Evolutionary conservation across 768 basidiomycete species (phyloP), one percentile per base, ranked within the genome.

Genomic region (Termitomyces sp.): DNA sequence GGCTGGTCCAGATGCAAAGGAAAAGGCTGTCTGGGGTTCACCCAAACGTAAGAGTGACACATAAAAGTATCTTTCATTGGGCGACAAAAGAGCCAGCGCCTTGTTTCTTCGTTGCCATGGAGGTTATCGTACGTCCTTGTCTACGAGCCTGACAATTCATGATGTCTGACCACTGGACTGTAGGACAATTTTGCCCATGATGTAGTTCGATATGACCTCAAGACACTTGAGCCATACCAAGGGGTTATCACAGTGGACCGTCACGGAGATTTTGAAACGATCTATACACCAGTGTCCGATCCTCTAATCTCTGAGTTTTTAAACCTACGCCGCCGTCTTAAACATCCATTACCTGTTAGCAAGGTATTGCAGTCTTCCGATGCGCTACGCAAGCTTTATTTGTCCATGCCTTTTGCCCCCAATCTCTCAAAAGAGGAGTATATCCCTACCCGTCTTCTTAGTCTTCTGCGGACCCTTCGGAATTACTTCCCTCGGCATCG

Each of bases 111-210:
- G 68, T 99, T 22, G 95, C 93, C 2, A 82, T 98, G 77, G 97
- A 99, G 74, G 97, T 99, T 34, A 81, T 97, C 54, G 91, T 94
- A 68, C 74, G 90, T 80, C 19, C 26, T 22, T 3, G 17, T 43
- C 50, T 53, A 43, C 3, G 26, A 37, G 26, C 24, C 40, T 14
- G 22, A 19, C 12, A 35, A 21, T 44, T 22, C n/a, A 9, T 11
- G 10, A 22, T 37, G 30, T 11, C 52, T 48, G 32, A 56, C 38
- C n/a, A 6, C 21, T 10, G 12, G 48, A 21, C 19, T 38, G 5
- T 52, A 93, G 88, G 96, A 98, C 71, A 99, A 99, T 69, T 96
- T 98, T 63, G 88, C 93, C 1, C 96, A 98, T 66, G 97, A 99
- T 65, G 79, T 96, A 63, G 79, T 99, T 41, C 89, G 96, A 34